phyloP scores from a whole-genome alignment of 1,284 basidiomycete genomes.

The Ceratobasidium sp. region DNA sequence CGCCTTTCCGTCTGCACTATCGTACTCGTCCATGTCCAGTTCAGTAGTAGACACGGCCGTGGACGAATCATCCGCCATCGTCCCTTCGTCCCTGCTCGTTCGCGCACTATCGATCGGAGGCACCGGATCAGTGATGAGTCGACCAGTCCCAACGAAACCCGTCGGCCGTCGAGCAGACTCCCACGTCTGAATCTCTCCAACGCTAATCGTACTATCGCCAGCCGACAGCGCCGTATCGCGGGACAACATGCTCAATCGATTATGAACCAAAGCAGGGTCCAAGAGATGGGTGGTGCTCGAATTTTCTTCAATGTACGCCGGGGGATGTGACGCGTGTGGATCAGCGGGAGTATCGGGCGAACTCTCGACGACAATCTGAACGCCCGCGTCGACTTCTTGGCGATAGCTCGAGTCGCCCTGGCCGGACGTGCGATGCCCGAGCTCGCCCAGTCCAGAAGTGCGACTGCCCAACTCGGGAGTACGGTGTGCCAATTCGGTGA shows the following conservation, averaged over 20 bases:
- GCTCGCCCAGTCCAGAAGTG: background rate
- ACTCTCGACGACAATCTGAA: conserved; percentile 22
- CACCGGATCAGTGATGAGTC: no score
- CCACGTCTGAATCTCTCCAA: conserved; percentile 27
- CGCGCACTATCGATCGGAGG: no score
- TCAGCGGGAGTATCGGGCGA: background rate
- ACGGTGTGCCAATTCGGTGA: conserved; percentile 8
- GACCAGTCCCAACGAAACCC: conserved; percentile 23
- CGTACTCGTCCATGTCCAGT: no score
- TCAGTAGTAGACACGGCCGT: no score
- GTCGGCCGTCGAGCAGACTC: conserved; percentile 20
- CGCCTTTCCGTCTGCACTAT: no score
- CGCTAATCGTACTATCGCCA: conserved; percentile 18
- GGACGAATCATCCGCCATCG: no score
- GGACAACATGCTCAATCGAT: conserved; percentile 6
- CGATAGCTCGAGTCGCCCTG: background rate
- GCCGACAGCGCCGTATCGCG: conserved; percentile 8
- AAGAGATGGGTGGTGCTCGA: background rate
- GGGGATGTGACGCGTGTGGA: background rate
- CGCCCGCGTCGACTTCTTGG: conserved; percentile 26
- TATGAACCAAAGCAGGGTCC: background rate
- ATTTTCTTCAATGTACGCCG: background rate
- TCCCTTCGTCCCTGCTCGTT: no score
- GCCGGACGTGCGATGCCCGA: background rate
- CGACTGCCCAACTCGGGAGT: background rate